Conservation (phyloP, 495 filamentous ascomycete species). For the Aspergillus baeticus region DNA sequence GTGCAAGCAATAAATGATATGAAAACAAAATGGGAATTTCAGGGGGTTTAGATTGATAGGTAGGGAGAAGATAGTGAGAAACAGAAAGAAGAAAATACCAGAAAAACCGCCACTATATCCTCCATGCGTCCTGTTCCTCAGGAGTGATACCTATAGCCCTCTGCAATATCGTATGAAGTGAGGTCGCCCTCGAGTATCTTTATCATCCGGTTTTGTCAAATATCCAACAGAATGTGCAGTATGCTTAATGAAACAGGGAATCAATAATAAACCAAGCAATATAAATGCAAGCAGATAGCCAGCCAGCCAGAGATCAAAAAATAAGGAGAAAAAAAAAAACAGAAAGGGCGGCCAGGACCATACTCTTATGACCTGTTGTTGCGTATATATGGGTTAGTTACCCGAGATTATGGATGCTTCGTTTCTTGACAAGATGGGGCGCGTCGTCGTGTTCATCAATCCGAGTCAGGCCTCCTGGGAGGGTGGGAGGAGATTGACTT, state of each 20-base stretch:
- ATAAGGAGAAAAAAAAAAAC: not conserved
- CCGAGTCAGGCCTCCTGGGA: conserved; percentile 67
- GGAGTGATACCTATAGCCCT: not conserved
- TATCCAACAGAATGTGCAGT: not conserved
- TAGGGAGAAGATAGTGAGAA: not conserved
- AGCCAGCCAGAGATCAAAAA: conserved; percentile 19
- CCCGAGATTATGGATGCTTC: conserved; percentile 52
- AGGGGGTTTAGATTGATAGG: not conserved
- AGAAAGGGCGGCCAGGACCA: not conserved
- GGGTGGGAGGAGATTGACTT: conserved; percentile 45
- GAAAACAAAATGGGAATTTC: not conserved
- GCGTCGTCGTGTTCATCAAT: conserved; percentile 54
- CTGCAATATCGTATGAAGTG: conserved; percentile 12
- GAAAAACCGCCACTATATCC: not conserved
- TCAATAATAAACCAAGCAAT: conserved; percentile 9
- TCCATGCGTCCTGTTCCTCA: conserved; percentile 5
- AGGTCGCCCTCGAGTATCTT: conserved; percentile 27
- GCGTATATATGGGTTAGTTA: conserved; percentile 9
- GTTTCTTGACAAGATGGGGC: conserved; percentile 45
- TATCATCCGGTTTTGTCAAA: conserved; percentile 16
- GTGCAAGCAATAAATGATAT: not conserved
- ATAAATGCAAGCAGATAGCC: conserved; percentile 14
- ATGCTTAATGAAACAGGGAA: conserved; percentile 21
- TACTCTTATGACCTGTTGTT: not conserved
- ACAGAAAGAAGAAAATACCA: not conserved